Percentiles rank a stretch among this genome's conserved stretches.
These are phyloP conservation scores for Hysterangium stoloniferum DNA, from an alignment of 768 basidiomycete species.

Conservation along the genomic window DNA sequence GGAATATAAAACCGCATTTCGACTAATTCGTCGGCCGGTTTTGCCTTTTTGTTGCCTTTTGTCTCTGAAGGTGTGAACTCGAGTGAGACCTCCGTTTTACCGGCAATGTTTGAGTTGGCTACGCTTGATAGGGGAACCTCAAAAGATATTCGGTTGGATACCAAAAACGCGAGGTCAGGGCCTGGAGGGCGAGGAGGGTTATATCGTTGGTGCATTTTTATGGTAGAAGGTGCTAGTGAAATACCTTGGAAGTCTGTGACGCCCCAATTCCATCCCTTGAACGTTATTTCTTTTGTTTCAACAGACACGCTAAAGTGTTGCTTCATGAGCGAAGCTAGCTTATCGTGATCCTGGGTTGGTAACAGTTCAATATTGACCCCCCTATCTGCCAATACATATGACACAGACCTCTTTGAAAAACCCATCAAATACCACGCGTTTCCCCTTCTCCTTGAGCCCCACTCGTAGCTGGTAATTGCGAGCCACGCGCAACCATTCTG, in stretches of 20 bases:
- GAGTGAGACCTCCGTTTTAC: constrained; percentile 97
- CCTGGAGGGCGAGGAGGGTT: constrained; percentile 36
- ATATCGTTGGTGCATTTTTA: not conserved
- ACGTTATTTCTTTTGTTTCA: constrained; percentile 77
- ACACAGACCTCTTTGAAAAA: constrained; percentile 77
- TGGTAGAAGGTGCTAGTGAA: constrained; percentile 16
- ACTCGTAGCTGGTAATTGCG: constrained; percentile 86
- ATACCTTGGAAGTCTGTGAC: constrained; percentile 87
- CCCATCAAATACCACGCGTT: constrained; percentile 84
- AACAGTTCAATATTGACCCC: constrained; percentile 5
- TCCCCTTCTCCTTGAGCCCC: constrained; percentile 48
- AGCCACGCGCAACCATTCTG: constrained; percentile 87
- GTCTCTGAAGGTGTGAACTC: constrained; percentile 62
- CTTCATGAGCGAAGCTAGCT: constrained; percentile 70
- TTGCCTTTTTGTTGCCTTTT: constrained; percentile 39
- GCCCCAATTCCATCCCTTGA: constrained; percentile 99
- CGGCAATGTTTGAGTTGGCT: constrained; percentile 96
- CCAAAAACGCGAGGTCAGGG: constrained; percentile 83
- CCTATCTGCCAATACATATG: not conserved
- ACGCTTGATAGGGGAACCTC: constrained; percentile 82
- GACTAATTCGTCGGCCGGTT: constrained; percentile 72
- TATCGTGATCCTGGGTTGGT: constrained; percentile 73
- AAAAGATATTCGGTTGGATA: constrained; percentile 83
- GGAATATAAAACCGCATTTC: constrained; percentile 97
- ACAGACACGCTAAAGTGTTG: constrained; percentile 81